phyloP scores from a whole-genome alignment of 768 basidiomycete species.

The Bullera alba region DNA sequence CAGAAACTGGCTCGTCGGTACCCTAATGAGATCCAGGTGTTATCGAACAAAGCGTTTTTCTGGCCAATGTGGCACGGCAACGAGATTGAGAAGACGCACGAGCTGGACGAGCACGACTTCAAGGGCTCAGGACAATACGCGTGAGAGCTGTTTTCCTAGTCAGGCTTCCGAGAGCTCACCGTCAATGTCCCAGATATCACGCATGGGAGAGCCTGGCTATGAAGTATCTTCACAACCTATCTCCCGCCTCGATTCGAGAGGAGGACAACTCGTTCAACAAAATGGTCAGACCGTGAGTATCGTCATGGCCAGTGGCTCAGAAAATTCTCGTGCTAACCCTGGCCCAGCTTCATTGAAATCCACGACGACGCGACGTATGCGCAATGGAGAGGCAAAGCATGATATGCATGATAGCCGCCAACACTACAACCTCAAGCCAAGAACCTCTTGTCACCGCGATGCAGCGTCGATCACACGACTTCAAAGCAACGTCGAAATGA shows the following conservation, averaged over 20 bases:
- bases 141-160: slow-evolving; percentile 18
- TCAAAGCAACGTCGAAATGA: too few species aligned
- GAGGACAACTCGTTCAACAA: slow-evolving; percentile 39
- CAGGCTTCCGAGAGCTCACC: too few species aligned
- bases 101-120: slow-evolving; percentile 37
- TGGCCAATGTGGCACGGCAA: slow-evolving; percentile 47
- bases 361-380: too few species aligned
- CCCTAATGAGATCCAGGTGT: slow-evolving; percentile 42
- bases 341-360: too few species aligned
- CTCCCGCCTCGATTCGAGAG: slow-evolving; percentile 33
- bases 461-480: too few species aligned
- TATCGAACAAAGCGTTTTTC: slow-evolving; percentile 45
- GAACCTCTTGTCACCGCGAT: too few species aligned
- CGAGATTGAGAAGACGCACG: slow-evolving; percentile 39
- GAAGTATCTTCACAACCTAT: slow-evolving; percentile 39
- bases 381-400: too few species aligned
- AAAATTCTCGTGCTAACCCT: too few species aligned
- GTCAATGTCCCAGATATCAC: too few species aligned
- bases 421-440: too few species aligned
- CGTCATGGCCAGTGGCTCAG: too few species aligned
- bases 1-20: slow-evolving; percentile 41
- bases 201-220: slow-evolving; percentile 47
- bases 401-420: too few species aligned
- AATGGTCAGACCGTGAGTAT: slow-evolving; percentile 42
- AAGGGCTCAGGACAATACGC: slow-evolving; percentile 37